Evolutionary conservation across 78 protist species (phyloP).

Genomic region (Pigoraptor vietnamica): DNA sequence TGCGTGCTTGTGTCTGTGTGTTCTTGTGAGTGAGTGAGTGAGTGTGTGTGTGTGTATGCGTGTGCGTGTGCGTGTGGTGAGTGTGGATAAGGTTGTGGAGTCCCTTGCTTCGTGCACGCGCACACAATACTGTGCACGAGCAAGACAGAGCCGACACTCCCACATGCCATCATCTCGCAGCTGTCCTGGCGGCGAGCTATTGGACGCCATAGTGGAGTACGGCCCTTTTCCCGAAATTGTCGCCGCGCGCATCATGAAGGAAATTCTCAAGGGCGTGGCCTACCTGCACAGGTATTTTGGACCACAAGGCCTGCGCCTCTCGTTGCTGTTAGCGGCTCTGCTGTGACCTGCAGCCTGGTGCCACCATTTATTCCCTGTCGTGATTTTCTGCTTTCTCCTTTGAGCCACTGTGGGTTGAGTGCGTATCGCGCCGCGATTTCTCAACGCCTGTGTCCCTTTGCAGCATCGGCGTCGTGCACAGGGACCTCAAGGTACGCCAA

Average conservation of each 20-base stretch:
- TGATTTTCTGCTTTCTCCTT: neutral
- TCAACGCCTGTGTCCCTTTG: too few species aligned
- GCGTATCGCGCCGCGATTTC: too few species aligned
- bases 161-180: neutral
- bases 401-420: neutral
- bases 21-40: neutral
- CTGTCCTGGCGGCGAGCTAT: conserved; percentile 6
- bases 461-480: neutral
- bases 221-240: neutral
- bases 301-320: too few species aligned
- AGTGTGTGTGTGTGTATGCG: neutral
- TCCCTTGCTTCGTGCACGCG: too few species aligned
- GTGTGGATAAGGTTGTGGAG: neutral
- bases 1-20: neutral
- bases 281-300: neutral
- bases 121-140: too few species aligned
- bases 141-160: too few species aligned
- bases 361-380: neutral
- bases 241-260: neutral
- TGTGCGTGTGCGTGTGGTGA: neutral
- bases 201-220: neutral
- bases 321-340: too few species aligned
- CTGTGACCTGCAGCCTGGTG: neutral
- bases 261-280: neutral
- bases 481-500: neutral